Conservation (phyloP, 768 basidiomycete genomes). For the Dictyophora rubrovolvata region DNA sequence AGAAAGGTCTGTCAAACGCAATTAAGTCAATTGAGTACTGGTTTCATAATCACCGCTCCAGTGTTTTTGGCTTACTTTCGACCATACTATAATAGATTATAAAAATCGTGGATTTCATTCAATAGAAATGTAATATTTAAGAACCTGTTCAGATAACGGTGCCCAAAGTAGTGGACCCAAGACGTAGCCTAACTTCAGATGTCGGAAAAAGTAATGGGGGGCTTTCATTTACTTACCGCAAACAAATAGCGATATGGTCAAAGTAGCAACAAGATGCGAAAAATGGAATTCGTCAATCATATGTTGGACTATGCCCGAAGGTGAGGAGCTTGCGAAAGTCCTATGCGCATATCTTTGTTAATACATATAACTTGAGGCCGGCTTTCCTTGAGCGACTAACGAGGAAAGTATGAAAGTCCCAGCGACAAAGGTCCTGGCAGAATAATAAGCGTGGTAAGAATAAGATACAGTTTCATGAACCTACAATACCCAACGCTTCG, state of each 20-base stretch:
- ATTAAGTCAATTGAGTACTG: neutral
- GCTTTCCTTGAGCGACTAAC: slow-evolving; percentile 3
- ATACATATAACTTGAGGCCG: slow-evolving; percentile 6
- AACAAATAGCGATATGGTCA: slow-evolving; percentile 1
- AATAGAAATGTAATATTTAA: neutral
- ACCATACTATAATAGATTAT: slow-evolving; percentile 12
- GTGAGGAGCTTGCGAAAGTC: slow-evolving; percentile 1
- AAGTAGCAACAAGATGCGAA: neutral
- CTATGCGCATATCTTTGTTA: neutral
- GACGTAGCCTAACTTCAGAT: neutral
- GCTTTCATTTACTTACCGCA: neutral
- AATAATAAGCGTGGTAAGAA: neutral
- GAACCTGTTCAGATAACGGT: slow-evolving; percentile 8
- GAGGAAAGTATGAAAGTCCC: neutral
- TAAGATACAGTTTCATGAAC: neutral
- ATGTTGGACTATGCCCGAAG: neutral
- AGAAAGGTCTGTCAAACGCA: slow-evolving; percentile 22
- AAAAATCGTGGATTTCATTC: slow-evolving; percentile 12
- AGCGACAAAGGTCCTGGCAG: neutral
- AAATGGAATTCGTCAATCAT: neutral
- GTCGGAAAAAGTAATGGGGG: neutral
- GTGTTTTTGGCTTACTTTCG: neutral
- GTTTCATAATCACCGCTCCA: neutral
- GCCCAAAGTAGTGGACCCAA: neutral
- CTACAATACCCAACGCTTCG: neutral